Evolutionary conservation across 257 asterid genomes (phyloP), one percentile per base, ranked within the genome.

Genomic region (Rubia yunnanensis): DNA sequence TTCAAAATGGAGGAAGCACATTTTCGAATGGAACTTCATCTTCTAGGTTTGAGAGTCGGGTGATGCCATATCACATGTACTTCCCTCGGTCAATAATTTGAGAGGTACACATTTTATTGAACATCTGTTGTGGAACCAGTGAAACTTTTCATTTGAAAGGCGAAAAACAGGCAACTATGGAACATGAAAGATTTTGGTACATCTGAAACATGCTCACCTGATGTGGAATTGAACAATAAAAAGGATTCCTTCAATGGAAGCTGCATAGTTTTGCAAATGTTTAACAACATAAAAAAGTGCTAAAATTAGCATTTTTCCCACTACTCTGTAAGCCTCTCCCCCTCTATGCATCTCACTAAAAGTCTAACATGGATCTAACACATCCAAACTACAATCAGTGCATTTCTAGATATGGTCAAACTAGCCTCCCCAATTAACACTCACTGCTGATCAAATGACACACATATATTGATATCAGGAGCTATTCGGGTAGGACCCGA

Each of bases 391-490:
- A 63, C 50, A 35, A 62, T 60, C 66, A 71, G 70, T 22, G 48
- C 59, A 66, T 44, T n/a, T 60, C 68, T 49, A 50, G 72, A 50
- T 52, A 17, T 34, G 30, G 70, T 20, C 66, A 26, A 46, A 38
- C 58, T 46, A 50, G 46, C 62, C 1, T 9, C 50, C 59, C 49
- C 3, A 23, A 63, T 35, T 46, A 60, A 31, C 49, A 8, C 74
- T 75, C 64, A 77, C 27, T 74, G 82, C 61, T 87, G 85, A 61
- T 88, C 95, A 36, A 84, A 20, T 14, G 86, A 66, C 20, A 84
- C 74, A 3, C 90, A 83, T 36, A 87, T 63, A 70, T 90, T 86
- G 67, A 90, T 88, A 68, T 90, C 97, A 0, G 97, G 97, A 65
- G 84, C 83, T 18, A 63, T 84, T 77, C 0, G 72, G 74, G n/a